A percentile compares a stretch with the other conserved stretches of the same genome.
Evolutionary conservation across 2,329 filamentous ascomycete species (phyloP).

Genomic region (Tolypocladium guangdongense): DNA sequence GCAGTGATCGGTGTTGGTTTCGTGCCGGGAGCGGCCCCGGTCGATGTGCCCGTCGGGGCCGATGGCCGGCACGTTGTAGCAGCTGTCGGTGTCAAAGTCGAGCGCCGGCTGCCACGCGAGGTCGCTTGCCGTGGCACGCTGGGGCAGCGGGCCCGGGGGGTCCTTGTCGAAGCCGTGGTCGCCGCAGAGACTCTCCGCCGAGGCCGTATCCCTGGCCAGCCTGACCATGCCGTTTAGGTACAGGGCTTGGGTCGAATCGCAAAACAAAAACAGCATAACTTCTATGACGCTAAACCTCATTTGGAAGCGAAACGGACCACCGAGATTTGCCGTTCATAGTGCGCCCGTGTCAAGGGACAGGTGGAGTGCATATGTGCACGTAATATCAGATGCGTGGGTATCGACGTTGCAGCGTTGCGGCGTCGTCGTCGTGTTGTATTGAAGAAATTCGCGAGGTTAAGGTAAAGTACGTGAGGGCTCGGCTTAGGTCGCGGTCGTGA

Average conservation of each 20-base stretch:
- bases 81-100: constrained; percentile 24
- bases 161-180: constrained; percentile 4
- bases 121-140: constrained; percentile 9
- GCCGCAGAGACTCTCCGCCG: constrained; percentile 1
- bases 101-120: constrained; percentile 13
- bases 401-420: too few species aligned
- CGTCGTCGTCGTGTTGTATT: too few species aligned
- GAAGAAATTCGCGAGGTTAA: too few species aligned
- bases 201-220: background rate
- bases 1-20: constrained; percentile 18
- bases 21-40: constrained; percentile 17
- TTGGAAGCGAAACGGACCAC: too few species aligned
- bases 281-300: too few species aligned
- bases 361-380: too few species aligned
- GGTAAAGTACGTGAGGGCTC: too few species aligned
- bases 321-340: too few species aligned
- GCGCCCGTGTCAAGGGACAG: too few species aligned
- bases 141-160: constrained; percentile 10
- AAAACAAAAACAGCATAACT: too few species aligned
- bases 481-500: too few species aligned
- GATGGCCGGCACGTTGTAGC: constrained; percentile 29
- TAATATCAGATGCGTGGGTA: too few species aligned
- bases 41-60: constrained; percentile 19
- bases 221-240: background rate
- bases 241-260: background rate